phyloP scores from a whole-genome alignment of 257 asterid species.

The Scutellaria galericulata region DNA sequence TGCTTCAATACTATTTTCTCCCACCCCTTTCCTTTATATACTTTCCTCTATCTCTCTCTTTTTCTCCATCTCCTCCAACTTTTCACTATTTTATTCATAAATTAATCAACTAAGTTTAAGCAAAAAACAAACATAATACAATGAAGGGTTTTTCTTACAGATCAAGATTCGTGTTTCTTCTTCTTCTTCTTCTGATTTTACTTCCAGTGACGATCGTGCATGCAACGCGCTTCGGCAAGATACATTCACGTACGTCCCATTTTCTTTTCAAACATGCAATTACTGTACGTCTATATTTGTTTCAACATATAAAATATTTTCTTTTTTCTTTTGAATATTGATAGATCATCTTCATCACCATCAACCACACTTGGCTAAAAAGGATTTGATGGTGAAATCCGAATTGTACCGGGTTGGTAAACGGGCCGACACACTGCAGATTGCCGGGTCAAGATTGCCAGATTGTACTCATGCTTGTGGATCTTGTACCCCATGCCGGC shows the following conservation, averaged over 20 bases:
- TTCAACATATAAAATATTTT: not conserved
- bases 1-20: conserved; percentile 54
- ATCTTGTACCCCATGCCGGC: conserved; percentile 82
- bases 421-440: conserved; percentile 50
- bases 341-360: conserved; percentile 46
- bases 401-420: conserved; percentile 25
- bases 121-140: not conserved
- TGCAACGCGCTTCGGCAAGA: conserved; percentile 57
- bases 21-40: conserved; percentile 43
- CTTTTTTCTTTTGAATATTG: not conserved
- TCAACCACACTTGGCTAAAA: conserved; percentile 24
- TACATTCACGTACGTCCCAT: conserved; percentile 46
- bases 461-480: conserved; percentile 93
- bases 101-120: not conserved
- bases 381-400: conserved; percentile 14
- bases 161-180: conserved; percentile 31
- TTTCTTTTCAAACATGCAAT: not conserved
- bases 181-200: conserved; percentile 42
- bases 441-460: conserved; percentile 79
- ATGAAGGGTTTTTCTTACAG: conserved; percentile 42
- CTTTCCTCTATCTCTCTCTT: not conserved
- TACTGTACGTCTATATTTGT: not conserved
- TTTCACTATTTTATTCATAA: not conserved
- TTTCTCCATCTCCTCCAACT: not conserved
- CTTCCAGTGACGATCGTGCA: conserved; percentile 42